Base-by-base conservation (phyloP, 2,329 filamentous ascomycete genomes). In the Neonectria ditissima region DNA sequence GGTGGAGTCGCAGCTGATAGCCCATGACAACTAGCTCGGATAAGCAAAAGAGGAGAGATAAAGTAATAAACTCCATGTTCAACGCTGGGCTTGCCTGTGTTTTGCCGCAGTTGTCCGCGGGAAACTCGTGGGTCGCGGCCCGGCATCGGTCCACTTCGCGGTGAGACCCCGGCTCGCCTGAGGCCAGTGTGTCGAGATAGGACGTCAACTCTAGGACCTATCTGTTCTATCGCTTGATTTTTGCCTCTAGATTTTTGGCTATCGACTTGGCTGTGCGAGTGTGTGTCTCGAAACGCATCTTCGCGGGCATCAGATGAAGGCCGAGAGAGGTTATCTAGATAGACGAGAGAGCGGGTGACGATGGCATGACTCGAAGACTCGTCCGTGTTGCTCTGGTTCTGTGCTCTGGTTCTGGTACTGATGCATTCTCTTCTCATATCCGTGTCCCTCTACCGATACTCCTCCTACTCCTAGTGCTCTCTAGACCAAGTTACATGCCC, bases 61-160 rank as follows among this genome's bases (percentile, higher is more conserved):
- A 4, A 26, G 24, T n/a, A n/a, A n/a, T n/a, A n/a, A n/a, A n/a
- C n/a, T n/a, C n/a, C n/a, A n/a, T n/a, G n/a, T n/a, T n/a, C n/a
- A n/a, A n/a, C n/a, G n/a, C n/a, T n/a, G n/a, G 9, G 30, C 28
- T 47, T 28, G 44, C 45, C 45, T 30, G 26, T 48, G 39, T 51
- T 57, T 60, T 26, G 44, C 60, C 39, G 52, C 13, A 28, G 41
- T 66, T 70, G 66, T 41, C 68, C 68, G 68, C 67, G 68, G 67
- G 53, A 55, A 66, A 64, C 37, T 37, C 28, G 47, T 1, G 3
- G 32, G 32, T 34, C 32, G 32, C 13, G 6, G 34, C 34, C 14
- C 34, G 34, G 34, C 5, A 37, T 41, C 37, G n/a, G n/a, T 41
- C 37, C n/a, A 18, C 37, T 20, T 9, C 37, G n/a, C 37, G 24